Conservation (phyloP, 2,329 filamentous ascomycete species). For the Sclerotinia spermophila region DNA sequence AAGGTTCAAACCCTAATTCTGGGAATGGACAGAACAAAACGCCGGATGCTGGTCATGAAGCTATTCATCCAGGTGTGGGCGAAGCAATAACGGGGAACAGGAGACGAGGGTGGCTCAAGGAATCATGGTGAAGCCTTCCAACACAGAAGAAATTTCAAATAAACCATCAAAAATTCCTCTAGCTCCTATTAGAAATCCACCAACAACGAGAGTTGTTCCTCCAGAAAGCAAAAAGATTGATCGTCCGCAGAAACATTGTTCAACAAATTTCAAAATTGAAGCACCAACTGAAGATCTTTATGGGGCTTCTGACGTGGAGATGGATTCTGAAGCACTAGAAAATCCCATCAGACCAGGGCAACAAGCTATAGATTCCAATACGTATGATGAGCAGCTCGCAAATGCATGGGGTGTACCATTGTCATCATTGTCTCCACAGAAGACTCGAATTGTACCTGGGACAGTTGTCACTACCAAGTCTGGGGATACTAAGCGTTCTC, state of each 20-base stretch:
- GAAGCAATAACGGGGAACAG: not conserved
- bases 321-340: not conserved
- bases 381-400: not conserved
- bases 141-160: not conserved
- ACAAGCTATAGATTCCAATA: not conserved
- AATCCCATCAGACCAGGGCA: not conserved
- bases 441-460: not conserved
- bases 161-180: not conserved
- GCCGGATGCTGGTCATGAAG: not conserved
- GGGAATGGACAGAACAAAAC: not conserved
- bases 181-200: not conserved
- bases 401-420: not conserved
- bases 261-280: not conserved
- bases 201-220: not conserved
- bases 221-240: not conserved
- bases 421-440: not conserved
- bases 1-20: not conserved
- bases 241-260: not conserved
- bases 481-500: not conserved
- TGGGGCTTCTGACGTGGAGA: not conserved
- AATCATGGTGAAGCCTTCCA: not conserved
- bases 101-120: not conserved
- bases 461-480: not conserved
- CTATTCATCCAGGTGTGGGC: not conserved
- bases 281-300: not conserved